Conservation (phyloP, 768 basidiomycete genomes). For the Kwoniella sp. region DNA sequence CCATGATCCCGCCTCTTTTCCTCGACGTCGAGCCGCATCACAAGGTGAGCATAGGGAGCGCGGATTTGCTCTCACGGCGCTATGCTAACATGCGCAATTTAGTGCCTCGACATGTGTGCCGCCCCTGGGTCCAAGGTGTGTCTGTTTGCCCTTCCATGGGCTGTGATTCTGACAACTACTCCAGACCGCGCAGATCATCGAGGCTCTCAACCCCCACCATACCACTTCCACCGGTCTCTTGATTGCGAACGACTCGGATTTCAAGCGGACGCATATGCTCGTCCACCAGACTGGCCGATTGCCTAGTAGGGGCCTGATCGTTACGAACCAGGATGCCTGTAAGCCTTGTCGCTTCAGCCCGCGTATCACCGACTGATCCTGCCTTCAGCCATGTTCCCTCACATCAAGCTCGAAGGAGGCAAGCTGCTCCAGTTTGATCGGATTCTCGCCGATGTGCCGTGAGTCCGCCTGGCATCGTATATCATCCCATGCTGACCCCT, state of each 20-base stretch:
- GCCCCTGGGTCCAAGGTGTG: conserved; percentile 91
- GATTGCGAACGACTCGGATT: conserved; percentile 91
- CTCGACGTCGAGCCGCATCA: conserved; percentile 93
- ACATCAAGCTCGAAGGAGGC: conserved; percentile 39
- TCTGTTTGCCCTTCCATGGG: conserved; percentile 49
- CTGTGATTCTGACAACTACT: conserved; percentile 49
- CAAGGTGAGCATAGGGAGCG: no score
- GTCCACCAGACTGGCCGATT: conserved; percentile 96
- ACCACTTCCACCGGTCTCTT: conserved; percentile 72
- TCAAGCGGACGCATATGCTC: conserved; percentile 88
- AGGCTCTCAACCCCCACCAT: conserved; percentile 82
- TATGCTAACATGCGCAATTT: not conserved
- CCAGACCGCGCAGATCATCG: conserved; percentile 90
- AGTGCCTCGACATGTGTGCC: conserved; percentile 88
- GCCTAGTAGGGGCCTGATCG: conserved; percentile 84
- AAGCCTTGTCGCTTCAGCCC: conserved; percentile 60
- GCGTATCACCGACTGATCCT: conserved; percentile 10
- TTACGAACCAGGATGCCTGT: conserved; percentile 93
- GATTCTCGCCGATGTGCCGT: conserved; percentile 94
- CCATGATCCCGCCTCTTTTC: conserved; percentile 96
- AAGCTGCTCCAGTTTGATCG: conserved; percentile 74
- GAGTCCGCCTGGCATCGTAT: no score
- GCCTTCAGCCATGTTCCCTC: conserved; percentile 45
- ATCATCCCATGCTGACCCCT: conserved; percentile 12
- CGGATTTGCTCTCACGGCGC: not conserved